phyloP scores from a whole-genome alignment of 208 protist genomes.

The Blechomonas ayalai region DNA sequence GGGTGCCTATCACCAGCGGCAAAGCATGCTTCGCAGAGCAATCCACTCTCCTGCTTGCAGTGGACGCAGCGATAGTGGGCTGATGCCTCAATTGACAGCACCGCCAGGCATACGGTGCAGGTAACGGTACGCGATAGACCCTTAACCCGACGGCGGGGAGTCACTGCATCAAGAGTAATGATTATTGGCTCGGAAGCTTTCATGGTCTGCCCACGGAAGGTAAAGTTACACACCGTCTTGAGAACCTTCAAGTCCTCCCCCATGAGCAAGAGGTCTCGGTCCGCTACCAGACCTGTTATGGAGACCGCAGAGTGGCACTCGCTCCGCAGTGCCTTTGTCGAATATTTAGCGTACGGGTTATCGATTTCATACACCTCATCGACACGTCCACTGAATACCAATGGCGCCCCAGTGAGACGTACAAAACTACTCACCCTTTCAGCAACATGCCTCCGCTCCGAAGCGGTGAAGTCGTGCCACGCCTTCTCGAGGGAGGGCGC shows the following conservation, averaged over 20 bases:
- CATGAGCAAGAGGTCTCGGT: constrained; percentile 22
- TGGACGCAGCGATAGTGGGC: constrained; percentile 74
- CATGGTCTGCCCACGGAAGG: constrained; percentile 45
- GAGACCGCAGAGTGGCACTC: constrained; percentile 26
- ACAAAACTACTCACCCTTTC: constrained; percentile 22
- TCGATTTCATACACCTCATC: constrained; percentile 29
- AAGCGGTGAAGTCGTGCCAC: background rate
- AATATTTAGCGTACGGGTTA: constrained; percentile 21
- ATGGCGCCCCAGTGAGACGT: constrained; percentile 23
- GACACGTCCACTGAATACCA: constrained; percentile 51
- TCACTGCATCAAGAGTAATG: constrained; percentile 41
- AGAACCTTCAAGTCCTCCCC: constrained; percentile 18
- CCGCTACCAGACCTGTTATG: constrained; percentile 32
- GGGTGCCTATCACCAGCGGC: constrained; percentile 26
- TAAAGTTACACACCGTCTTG: constrained; percentile 29
- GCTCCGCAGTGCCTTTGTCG: constrained; percentile 27
- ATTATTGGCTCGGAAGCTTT: constrained; percentile 39
- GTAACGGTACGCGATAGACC: constrained; percentile 24
- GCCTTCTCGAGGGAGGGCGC: background rate
- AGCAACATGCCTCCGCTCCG: constrained; percentile 8
- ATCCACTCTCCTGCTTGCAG: constrained; percentile 31
- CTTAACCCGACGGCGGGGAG: constrained; percentile 33
- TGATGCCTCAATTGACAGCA: constrained; percentile 33
- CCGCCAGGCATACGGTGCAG: constrained; percentile 40
- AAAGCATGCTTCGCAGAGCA: constrained; percentile 34